Evolutionary conservation across 176 grass and related monocot species (phyloP), one percentile per base, ranked within the genome.

Genomic region (Rhynchospora tenuis): DNA sequence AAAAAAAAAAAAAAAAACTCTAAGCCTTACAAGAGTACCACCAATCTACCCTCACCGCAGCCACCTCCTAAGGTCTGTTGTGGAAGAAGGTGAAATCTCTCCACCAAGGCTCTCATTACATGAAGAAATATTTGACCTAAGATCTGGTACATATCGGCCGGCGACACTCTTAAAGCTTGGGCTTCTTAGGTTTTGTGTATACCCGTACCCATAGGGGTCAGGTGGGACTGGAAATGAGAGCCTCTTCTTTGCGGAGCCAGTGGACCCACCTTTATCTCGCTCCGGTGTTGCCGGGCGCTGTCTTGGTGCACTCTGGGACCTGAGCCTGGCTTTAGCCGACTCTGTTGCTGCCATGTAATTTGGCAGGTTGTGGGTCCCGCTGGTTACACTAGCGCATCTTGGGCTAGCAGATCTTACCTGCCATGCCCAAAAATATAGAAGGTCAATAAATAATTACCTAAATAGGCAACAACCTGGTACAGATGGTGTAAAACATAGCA

Each of bases 331-430:
- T 87, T 91, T 98, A 0, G 95, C 93, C 17, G 95, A 98, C 89
- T 95, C 95, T 56, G 95, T 98, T 55, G 95, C 92, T 11, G 89
- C 87, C 95, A 98, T 98, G 90, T 98, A 98, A 81, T 91, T 98
- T 0, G 95, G 95, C 82, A 98, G 71, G 80, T 82, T 82, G 80
- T 82, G 80, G 61, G 13, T 60, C 11, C 59, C 61, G 0, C 23
- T 27, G 16, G 33, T 20, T 10, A 27, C 61, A 64, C 67, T 82
- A 7, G 61, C 50, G 59, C 80, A 82, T 82, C 95, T 91, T 33
- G 95, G 95, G 83, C 95, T 98, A 19, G 95, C 95, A 1, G 95
- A 95, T 44, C 92, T 79, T 3, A 98, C 87, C 68, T 95, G 88
- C 56, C 88, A 52, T 48, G 10, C 14, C 7, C 45, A 19, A 45